Evolutionary conservation across 129 eudicot genomes (phyloP).

Genomic region (Pittosporum tobira): DNA sequence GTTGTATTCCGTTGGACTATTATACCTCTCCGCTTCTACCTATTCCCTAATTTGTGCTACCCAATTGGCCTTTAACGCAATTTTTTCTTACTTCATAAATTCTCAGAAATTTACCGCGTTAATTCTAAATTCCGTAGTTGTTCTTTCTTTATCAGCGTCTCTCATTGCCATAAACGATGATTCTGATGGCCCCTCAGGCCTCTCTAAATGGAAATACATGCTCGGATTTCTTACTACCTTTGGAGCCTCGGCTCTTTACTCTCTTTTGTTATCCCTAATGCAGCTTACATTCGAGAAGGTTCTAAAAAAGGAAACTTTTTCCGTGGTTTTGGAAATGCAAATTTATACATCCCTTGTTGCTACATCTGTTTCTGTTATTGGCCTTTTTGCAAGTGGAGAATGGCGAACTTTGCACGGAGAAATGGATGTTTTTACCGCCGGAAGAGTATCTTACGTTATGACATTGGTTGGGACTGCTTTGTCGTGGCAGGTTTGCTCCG

Average conservation of each 20-base stretch:
- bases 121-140: slow-evolving; percentile 47
- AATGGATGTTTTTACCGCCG: slow-evolving; percentile 48
- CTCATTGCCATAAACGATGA: slow-evolving; percentile 62
- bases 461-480: slow-evolving; percentile 75
- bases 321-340: slow-evolving; percentile 75
- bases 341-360: slow-evolving; percentile 64
- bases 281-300: slow-evolving; percentile 64
- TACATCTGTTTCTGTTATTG: slow-evolving; percentile 49
- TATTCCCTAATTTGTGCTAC: slow-evolving; percentile 29
- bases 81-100: slow-evolving; percentile 30
- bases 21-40: slow-evolving; percentile 70
- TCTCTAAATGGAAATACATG: slow-evolving; percentile 34
- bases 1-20: slow-evolving; percentile 67
- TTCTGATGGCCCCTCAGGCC: slow-evolving; percentile 55
- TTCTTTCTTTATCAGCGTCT: slow-evolving; percentile 59
- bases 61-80: slow-evolving; percentile 31
- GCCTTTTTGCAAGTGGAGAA: slow-evolving; percentile 92
- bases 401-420: slow-evolving; percentile 60
- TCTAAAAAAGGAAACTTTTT: slow-evolving; percentile 61
- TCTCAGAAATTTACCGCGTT: slow-evolving; percentile 28
- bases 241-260: slow-evolving; percentile 66
- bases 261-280: slow-evolving; percentile 71
- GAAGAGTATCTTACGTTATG: slow-evolving; percentile 56
- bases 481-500: slow-evolving; percentile 84
- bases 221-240: slow-evolving; percentile 56